Conservation (phyloP, 1,284 basidiomycete genomes). For the Sanghuangporus weigelae region DNA sequence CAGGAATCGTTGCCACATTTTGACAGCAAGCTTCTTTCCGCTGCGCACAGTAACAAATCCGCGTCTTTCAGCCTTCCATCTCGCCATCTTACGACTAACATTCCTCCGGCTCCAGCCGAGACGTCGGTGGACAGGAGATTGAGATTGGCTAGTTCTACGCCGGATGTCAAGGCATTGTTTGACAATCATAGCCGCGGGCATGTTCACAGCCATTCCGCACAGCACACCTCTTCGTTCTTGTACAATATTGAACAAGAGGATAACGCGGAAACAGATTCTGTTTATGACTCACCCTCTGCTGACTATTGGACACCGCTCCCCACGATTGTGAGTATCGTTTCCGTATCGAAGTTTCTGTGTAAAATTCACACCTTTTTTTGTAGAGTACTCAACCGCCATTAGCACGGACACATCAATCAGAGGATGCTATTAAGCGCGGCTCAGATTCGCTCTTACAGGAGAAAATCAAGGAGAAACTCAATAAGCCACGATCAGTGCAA, state of each 20-base stretch:
- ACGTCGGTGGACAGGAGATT: constrained; percentile 62
- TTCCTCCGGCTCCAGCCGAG: constrained; percentile 11
- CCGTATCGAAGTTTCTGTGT: constrained; percentile 20
- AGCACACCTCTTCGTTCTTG: constrained; percentile 51
- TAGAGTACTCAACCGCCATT: constrained; percentile 62
- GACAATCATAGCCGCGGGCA: constrained; percentile 42
- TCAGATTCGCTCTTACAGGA: constrained; percentile 86
- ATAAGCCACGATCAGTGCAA: constrained; percentile 68
- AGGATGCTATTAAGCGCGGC: constrained; percentile 77
- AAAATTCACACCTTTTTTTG: constrained; percentile 14
- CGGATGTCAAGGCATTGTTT: constrained; percentile 94
- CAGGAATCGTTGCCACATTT: constrained; percentile 96
- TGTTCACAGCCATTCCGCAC: constrained; percentile 11
- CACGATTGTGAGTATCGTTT: constrained; percentile 54
- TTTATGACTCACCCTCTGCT: constrained; percentile 17
- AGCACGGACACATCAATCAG: constrained; percentile 52
- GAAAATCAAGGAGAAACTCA: constrained; percentile 73
- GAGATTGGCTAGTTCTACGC: constrained; percentile 81
- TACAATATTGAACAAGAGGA: constrained; percentile 71
- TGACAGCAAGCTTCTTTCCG: constrained; percentile 88
- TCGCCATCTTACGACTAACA: constrained; percentile 10
- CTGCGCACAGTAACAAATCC: constrained; percentile 55
- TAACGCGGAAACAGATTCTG: constrained; percentile 32
- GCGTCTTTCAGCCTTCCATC: constrained; percentile 17
- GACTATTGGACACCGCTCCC: constrained; percentile 76